Evolutionary conservation across 306 rosid genomes (phyloP).

Genomic region (Trifolium fragiferum): DNA sequence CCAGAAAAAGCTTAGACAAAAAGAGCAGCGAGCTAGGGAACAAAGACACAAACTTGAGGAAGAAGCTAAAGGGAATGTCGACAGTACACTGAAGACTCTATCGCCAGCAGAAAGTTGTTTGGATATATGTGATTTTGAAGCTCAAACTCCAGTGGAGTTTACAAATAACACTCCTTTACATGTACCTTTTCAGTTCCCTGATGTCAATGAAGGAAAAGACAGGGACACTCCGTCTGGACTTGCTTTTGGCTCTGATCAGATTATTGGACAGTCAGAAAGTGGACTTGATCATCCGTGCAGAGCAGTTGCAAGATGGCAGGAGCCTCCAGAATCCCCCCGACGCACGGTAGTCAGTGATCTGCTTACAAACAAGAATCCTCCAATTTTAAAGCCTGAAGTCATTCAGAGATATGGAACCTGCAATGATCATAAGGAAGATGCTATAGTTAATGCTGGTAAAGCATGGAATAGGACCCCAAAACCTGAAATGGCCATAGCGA

Average conservation of each 20-base stretch:
- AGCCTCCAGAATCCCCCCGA: slow-evolving; percentile 52
- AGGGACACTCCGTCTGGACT: slow-evolving; percentile 44
- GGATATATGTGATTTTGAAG: slow-evolving; percentile 47
- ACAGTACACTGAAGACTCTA: slow-evolving; percentile 42
- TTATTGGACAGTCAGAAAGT: slow-evolving; percentile 48
- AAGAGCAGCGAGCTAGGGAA: slow-evolving; percentile 71
- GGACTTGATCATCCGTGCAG: slow-evolving; percentile 42
- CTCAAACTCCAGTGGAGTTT: slow-evolving; percentile 39
- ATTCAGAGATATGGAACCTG: slow-evolving; percentile 54
- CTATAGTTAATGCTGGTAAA: slow-evolving; percentile 45
- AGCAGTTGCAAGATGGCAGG: slow-evolving; percentile 49
- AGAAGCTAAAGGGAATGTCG: slow-evolving; percentile 46
- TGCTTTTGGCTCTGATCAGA: slow-evolving; percentile 47
- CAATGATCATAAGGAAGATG: slow-evolving; percentile 48
- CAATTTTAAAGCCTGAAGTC: slow-evolving; percentile 51
- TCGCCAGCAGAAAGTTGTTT: slow-evolving; percentile 54
- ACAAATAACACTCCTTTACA: slow-evolving; percentile 44
- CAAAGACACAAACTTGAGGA: slow-evolving; percentile 46
- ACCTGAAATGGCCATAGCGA: slow-evolving; percentile 50
- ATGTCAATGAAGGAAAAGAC: slow-evolving; percentile 48
- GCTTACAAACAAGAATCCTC: slow-evolving; percentile 56
- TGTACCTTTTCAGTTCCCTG: slow-evolving; percentile 47
- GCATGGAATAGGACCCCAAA: slow-evolving; percentile 72
- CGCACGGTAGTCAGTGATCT: slow-evolving; percentile 42
- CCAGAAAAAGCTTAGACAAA: slow-evolving; percentile 81